Conservation (phyloP, 805 yeast species). For the Zygosaccharomyces bailii region DNA sequence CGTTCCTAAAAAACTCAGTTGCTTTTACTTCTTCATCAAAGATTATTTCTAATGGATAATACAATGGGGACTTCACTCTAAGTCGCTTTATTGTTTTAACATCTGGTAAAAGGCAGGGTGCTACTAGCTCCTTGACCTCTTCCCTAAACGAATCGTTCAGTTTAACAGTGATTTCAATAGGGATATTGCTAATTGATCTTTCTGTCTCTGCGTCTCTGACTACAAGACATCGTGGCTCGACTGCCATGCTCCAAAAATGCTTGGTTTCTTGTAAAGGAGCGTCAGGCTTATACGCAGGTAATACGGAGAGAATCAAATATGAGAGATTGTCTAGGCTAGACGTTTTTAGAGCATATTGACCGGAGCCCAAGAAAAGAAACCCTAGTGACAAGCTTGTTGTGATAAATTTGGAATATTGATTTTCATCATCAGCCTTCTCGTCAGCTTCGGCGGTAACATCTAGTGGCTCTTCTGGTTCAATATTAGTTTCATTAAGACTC, state of each 20-base stretch:
- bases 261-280: slow-evolving; percentile 78
- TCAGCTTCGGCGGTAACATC: slow-evolving; percentile 13
- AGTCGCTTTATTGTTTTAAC: slow-evolving; percentile 48
- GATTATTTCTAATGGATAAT: slow-evolving; percentile 47
- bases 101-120: slow-evolving; percentile 74
- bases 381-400: slow-evolving; percentile 83
- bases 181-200: slow-evolving; percentile 46
- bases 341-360: slow-evolving; percentile 75
- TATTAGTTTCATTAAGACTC: slow-evolving; percentile 6
- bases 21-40: slow-evolving; percentile 34
- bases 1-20: slow-evolving; percentile 28
- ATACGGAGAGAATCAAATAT: slow-evolving; percentile 62
- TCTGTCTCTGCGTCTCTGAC: slow-evolving; percentile 64
- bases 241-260: slow-evolving; percentile 86
- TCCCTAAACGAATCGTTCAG: slow-evolving; percentile 38
- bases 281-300: slow-evolving; percentile 47
- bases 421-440: slow-evolving; percentile 30
- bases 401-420: slow-evolving; percentile 67
- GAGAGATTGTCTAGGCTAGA: slow-evolving; percentile 44
- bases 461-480: slow-evolving; percentile 9
- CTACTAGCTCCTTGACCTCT: slow-evolving; percentile 39
- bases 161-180: slow-evolving; percentile 38
- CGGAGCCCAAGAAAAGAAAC: slow-evolving; percentile 84
- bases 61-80: slow-evolving; percentile 44
- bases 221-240: slow-evolving; percentile 76